A percentile compares a stretch with the other conserved stretches of the same genome.
Evolutionary conservation across 192 early-diverging fungal genomes (phyloP).

Genomic region (Mortierella antarctica): DNA sequence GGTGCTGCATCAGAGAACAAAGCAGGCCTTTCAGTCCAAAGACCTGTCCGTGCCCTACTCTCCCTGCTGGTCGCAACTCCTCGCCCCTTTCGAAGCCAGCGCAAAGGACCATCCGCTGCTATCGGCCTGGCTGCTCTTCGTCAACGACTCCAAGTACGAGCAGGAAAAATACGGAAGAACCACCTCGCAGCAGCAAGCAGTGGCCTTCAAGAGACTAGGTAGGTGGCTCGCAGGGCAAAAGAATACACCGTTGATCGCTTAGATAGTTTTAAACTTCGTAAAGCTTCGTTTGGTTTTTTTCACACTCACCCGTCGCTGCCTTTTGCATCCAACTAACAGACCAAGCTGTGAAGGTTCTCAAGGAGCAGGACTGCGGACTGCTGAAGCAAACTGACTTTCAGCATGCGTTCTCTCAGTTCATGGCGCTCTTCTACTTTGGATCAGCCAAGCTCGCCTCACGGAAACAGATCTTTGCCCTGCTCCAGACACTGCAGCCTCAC

Average conservation of each 20-base stretch:
- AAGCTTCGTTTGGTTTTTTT: not conserved
- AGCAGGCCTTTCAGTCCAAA: slow-evolving; percentile 53
- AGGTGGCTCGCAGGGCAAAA: not conserved
- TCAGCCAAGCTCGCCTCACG: slow-evolving; percentile 44
- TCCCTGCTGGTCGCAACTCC: slow-evolving; percentile 26
- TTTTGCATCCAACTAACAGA: not conserved
- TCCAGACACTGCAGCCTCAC: slow-evolving; percentile 35
- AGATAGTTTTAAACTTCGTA: not conserved
- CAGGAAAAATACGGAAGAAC: slow-evolving; percentile 46
- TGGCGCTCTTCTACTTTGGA: slow-evolving; percentile 32
- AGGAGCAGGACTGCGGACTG: slow-evolving; percentile 18
- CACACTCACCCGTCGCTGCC: not conserved
- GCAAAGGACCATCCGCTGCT: slow-evolving; percentile 24
- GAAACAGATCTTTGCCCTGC: slow-evolving; percentile 46
- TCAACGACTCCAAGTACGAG: slow-evolving; percentile 38
- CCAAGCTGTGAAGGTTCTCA: slow-evolving; percentile 38
- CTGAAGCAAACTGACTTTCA: slow-evolving; percentile 43
- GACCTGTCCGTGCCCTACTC: slow-evolving; percentile 48
- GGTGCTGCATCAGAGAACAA: slow-evolving; percentile 55
- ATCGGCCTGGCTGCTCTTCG: slow-evolving; percentile 33
- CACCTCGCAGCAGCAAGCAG: slow-evolving; percentile 44
- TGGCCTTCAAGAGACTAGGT: slow-evolving; percentile 51
- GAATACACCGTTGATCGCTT: not conserved
- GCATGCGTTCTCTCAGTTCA: slow-evolving; percentile 43
- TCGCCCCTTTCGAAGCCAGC: slow-evolving; percentile 12